Evolutionary conservation across 768 basidiomycete genomes (phyloP).

Genomic region (Psilocybe cyanescens): DNA sequence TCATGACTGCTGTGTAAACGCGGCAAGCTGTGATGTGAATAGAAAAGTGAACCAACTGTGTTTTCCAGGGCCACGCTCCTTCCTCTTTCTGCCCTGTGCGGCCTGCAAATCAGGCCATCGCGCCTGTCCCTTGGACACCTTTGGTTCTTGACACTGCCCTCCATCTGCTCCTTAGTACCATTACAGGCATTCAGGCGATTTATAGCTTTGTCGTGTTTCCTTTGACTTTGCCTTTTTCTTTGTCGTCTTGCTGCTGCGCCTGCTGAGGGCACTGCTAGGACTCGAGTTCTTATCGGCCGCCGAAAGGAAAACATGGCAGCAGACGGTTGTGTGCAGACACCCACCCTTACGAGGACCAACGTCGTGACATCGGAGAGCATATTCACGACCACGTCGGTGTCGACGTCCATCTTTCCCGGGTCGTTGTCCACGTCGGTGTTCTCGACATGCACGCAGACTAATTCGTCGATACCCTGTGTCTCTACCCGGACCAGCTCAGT

Average conservation of each 20-base stretch:
- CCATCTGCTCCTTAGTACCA: slow-evolving; percentile 18
- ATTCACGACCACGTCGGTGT: slow-evolving; percentile 18
- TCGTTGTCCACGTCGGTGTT: slow-evolving; percentile 19
- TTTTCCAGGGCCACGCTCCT: slow-evolving; percentile 13
- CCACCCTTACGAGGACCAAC: slow-evolving; percentile 24
- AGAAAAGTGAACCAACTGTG: background rate
- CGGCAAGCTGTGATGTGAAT: background rate
- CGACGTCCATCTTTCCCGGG: slow-evolving; percentile 21
- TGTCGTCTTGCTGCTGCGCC: background rate
- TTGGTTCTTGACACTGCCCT: slow-evolving; percentile 11
- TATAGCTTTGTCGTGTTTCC: slow-evolving; percentile 1
- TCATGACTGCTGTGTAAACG: slow-evolving; percentile 2
- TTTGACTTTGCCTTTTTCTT: slow-evolving; percentile 1
- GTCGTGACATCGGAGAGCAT: slow-evolving; percentile 24
- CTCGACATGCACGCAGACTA: slow-evolving; percentile 16
- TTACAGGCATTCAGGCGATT: slow-evolving; percentile 4
- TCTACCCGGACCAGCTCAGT: slow-evolving; percentile 17
- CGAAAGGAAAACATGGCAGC: background rate
- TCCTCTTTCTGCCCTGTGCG: slow-evolving; percentile 22
- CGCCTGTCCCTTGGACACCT: background rate
- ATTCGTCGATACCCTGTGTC: slow-evolving; percentile 16
- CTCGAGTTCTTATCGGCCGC: background rate
- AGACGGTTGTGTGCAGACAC: slow-evolving; percentile 14
- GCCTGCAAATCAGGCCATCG: slow-evolving; percentile 9
- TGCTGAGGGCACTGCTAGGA: slow-evolving; percentile 1